These are phyloP conservation scores for Neotropicomus parvogracilis DNA, from an alignment of 1,284 basidiomycete genomes.

Conservation along the genomic window DNA sequence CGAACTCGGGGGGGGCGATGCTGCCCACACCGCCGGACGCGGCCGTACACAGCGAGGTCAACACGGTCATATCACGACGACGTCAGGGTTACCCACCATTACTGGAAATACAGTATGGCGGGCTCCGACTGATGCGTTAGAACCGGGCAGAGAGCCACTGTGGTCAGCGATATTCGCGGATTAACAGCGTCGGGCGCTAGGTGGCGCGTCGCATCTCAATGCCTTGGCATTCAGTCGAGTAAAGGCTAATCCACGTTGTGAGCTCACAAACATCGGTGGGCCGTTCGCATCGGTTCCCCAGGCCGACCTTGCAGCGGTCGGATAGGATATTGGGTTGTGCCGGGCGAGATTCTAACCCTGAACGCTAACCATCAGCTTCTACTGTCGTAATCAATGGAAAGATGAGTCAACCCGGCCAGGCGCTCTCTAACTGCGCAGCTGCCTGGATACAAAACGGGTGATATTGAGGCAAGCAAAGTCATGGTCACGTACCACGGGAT, in stretches of 20 bases:
- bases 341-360: not conserved
- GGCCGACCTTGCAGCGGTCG: not conserved
- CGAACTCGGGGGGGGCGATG: not conserved
- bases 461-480: slow-evolving; percentile 20
- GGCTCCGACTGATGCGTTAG: not conserved
- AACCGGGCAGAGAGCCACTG: not conserved
- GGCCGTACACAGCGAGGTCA: not conserved
- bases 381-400: slow-evolving; percentile 15
- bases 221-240: not conserved
- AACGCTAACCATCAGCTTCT: slow-evolving; percentile 2
- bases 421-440: slow-evolving; percentile 13
- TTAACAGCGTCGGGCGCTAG: not conserved
- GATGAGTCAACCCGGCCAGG: slow-evolving; percentile 2
- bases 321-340: not conserved
- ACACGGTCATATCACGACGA: not conserved
- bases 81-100: not conserved
- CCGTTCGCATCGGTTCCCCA: not conserved
- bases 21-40: not conserved
- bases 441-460: slow-evolving; percentile 12
- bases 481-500: slow-evolving; percentile 11
- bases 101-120: not conserved
- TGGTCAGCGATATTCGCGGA: not conserved
- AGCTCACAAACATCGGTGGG: not conserved
- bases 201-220: slow-evolving; percentile 1
- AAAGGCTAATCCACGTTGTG: slow-evolving; percentile 30